phyloP scores from a whole-genome alignment of 2,329 filamentous ascomycete genomes.

The Zopfia rhizophila region DNA sequence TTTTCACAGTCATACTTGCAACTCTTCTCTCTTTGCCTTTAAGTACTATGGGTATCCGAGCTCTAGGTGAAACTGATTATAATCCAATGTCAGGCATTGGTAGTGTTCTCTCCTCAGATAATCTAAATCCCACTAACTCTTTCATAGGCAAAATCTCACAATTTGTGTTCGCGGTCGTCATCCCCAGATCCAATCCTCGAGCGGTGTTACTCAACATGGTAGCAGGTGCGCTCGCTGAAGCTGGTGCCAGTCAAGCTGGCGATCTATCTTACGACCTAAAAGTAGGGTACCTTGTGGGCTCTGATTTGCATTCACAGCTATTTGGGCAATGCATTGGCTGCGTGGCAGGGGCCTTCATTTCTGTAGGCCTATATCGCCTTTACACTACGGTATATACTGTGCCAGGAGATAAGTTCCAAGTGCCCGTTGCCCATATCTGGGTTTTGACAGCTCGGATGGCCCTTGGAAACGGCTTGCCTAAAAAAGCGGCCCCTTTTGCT shows the following conservation, averaged over 20 bases:
- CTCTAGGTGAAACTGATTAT: not conserved
- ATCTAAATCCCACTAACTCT: too few species aligned
- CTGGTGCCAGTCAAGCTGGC: not conserved
- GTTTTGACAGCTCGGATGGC: not conserved
- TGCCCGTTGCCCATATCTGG: not conserved
- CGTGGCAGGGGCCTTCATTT: not conserved
- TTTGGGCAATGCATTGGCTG: not conserved
- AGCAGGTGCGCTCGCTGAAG: not conserved
- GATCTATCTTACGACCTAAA: not conserved
- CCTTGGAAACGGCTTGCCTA: not conserved
- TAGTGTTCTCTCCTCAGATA: too few species aligned
- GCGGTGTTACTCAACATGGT: not conserved
- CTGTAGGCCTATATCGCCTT: not conserved
- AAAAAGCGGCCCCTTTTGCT: too few species aligned
- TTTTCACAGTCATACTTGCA: too few species aligned
- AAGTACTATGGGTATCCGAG: too few species aligned
- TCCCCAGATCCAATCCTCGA: not conserved
- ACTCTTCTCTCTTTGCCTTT: too few species aligned
- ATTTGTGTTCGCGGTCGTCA: not conserved
- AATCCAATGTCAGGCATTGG: constrained; percentile 3
- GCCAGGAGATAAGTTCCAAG: not conserved
- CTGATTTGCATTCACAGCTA: not conserved
- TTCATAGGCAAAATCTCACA: constrained; percentile 2
- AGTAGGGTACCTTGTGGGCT: not conserved
- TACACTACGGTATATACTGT: not conserved